A percentile compares a stretch with the other conserved stretches of the same genome.
Evolutionary conservation across 208 protist species (phyloP).

Genomic region (Leishmania major): DNA sequence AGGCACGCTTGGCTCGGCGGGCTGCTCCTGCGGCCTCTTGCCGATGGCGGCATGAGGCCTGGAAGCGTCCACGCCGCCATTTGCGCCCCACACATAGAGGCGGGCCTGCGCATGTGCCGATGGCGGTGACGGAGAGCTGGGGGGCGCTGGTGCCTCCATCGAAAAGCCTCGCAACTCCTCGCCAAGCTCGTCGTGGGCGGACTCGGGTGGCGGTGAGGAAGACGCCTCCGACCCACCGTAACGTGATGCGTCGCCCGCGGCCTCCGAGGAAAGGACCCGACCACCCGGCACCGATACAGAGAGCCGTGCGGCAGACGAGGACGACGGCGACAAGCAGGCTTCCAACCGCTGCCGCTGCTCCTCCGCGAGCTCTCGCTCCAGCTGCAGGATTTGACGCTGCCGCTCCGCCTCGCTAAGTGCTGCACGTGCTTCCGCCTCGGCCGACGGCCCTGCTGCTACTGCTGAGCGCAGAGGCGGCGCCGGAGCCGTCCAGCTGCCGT

Average conservation of each 20-base stretch:
- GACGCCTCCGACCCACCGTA: background rate
- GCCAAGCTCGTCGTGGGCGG: background rate
- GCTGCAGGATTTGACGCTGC: constrained; percentile 27
- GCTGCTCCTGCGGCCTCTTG: background rate
- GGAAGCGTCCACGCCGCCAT: background rate
- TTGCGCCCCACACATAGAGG: too few species aligned
- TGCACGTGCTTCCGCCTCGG: background rate
- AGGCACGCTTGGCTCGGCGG: too few species aligned
- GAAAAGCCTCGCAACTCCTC: constrained; percentile 11
- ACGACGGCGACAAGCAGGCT: constrained; percentile 10
- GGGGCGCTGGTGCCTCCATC: constrained; percentile 12
- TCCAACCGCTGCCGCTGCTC: constrained; percentile 30
- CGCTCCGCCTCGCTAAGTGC: constrained; percentile 19
- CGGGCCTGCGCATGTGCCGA: constrained; percentile 10
- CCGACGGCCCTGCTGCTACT: background rate
- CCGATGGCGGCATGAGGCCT: background rate
- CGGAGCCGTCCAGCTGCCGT: background rate
- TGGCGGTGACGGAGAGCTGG: constrained; percentile 30
- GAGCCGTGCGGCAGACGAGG: background rate
- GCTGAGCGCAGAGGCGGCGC: background rate
- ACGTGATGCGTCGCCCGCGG: background rate
- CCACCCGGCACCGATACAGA: background rate
- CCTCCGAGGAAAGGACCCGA: background rate
- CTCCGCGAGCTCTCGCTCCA: constrained; percentile 29
- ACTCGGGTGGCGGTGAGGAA: background rate